A percentile compares a stretch with the other conserved stretches of the same genome.
Evolutionary conservation across 331 rosid genomes (phyloP).

Genomic region (Cucumis variabilis): DNA sequence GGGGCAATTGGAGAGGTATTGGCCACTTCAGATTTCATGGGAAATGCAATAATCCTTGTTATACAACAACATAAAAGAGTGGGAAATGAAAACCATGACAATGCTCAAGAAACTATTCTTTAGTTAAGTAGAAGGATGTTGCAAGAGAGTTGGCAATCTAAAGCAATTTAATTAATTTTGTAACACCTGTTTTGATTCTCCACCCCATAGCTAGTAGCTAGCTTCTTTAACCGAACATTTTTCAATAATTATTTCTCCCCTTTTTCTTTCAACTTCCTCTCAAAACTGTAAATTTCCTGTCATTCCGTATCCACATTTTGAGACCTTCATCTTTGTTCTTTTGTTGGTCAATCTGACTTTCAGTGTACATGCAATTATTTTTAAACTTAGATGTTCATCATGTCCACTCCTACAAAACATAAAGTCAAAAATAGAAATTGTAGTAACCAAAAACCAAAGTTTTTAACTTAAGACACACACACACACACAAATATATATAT

Average conservation of each 20-base stretch:
- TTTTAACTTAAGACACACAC: too few relatives aligned
- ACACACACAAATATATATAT: too few relatives aligned
- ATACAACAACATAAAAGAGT: constrained; percentile 44
- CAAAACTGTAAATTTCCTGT: background rate
- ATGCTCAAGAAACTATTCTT: background rate
- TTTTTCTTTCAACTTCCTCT: background rate
- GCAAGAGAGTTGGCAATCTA: background rate
- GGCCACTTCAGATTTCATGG: constrained; percentile 38
- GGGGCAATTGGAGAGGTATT: constrained; percentile 46
- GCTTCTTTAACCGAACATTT: too few relatives aligned
- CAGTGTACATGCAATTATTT: background rate
- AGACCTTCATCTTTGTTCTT: background rate
- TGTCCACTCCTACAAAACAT: too few relatives aligned
- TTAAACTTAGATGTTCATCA: too few relatives aligned
- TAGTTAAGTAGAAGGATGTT: background rate
- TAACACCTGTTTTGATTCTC: background rate
- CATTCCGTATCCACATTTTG: background rate
- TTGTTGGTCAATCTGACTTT: background rate
- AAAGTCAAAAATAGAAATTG: too few relatives aligned
- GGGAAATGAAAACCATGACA: constrained; percentile 19
- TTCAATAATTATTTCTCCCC: too few relatives aligned
- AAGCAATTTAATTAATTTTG: too few relatives aligned
- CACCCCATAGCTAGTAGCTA: too few relatives aligned
- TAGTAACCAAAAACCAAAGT: too few relatives aligned
- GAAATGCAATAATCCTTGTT: constrained; percentile 42